Percentiles rank a stretch among this genome's conserved stretches.
Conservation (phyloP, 2,329 filamentous ascomycete species). For the Apiospora aurea region DNA sequence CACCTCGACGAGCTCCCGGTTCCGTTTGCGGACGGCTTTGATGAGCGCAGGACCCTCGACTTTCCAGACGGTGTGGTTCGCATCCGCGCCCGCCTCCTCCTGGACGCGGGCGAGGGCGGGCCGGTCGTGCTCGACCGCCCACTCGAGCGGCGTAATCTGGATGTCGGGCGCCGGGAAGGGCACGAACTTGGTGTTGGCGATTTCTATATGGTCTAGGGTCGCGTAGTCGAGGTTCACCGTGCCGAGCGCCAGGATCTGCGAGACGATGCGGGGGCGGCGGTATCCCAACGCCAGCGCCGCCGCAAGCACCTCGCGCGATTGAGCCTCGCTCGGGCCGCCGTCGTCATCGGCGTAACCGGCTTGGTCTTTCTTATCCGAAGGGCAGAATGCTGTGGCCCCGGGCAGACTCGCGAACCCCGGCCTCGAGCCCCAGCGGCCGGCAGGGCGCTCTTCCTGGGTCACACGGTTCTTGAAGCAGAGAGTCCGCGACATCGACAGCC, state of each 20-base stretch:
- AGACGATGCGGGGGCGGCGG: neutral
- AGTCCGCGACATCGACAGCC: neutral
- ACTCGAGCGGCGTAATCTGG: slow-evolving; percentile 18
- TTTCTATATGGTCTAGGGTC: neutral
- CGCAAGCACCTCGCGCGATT: slow-evolving; percentile 8
- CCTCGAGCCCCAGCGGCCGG: neutral
- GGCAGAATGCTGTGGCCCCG: no score
- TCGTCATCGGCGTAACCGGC: neutral
- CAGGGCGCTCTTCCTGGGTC: no score
- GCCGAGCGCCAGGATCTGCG: slow-evolving; percentile 19
- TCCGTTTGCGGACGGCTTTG: neutral
- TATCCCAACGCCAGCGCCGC: neutral
- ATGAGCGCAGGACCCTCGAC: neutral
- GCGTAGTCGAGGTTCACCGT: neutral
- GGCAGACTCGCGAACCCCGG: neutral
- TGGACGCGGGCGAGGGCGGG: slow-evolving; percentile 15
- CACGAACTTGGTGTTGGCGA: neutral
- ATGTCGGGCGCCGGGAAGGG: neutral
- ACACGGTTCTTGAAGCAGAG: neutral
- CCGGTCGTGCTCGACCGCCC: slow-evolving; percentile 17
- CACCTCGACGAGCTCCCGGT: neutral
- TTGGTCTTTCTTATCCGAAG: neutral
- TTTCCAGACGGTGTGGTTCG: neutral
- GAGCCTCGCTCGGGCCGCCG: neutral
- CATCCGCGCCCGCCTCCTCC: slow-evolving; percentile 12